Conservation (phyloP, 495 filamentous ascomycete species). For the Xylaria sp. region DNA sequence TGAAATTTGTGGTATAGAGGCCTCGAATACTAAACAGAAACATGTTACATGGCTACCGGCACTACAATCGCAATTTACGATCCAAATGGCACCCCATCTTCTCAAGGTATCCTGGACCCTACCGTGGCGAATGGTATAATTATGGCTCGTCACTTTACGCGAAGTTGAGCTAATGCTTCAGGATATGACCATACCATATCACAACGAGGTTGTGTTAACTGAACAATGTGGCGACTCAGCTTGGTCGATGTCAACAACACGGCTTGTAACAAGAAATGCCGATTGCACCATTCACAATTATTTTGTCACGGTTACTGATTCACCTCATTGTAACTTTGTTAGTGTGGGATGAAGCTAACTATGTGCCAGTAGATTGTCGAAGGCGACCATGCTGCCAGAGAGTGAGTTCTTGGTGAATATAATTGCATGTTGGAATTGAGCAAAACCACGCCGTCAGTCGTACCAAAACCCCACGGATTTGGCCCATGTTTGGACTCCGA, state of each 20-base stretch:
- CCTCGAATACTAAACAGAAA: too few relatives aligned
- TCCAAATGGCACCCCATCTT: too few relatives aligned
- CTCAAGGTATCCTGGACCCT: too few relatives aligned
- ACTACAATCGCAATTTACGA: too few relatives aligned
- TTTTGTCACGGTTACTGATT: constrained; percentile 9
- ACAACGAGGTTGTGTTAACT: background rate
- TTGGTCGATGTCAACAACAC: background rate
- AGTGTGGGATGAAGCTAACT: too few relatives aligned
- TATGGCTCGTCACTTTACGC: too few relatives aligned
- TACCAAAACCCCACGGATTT: background rate
- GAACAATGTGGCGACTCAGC: background rate
- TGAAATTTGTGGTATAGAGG: too few relatives aligned
- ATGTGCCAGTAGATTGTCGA: background rate
- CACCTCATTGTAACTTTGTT: too few relatives aligned
- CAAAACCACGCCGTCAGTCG: background rate
- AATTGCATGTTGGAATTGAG: background rate
- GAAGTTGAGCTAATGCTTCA: background rate
- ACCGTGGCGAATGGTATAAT: background rate
- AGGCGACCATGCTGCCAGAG: background rate
- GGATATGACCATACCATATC: background rate
- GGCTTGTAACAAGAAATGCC: background rate
- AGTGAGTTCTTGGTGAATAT: constrained; percentile 2
- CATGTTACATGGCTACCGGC: too few relatives aligned
- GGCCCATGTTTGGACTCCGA: background rate
- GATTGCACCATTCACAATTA: background rate